phyloP scores from a whole-genome alignment of 768 basidiomycete species.

The Hemileccinum impolitum region DNA sequence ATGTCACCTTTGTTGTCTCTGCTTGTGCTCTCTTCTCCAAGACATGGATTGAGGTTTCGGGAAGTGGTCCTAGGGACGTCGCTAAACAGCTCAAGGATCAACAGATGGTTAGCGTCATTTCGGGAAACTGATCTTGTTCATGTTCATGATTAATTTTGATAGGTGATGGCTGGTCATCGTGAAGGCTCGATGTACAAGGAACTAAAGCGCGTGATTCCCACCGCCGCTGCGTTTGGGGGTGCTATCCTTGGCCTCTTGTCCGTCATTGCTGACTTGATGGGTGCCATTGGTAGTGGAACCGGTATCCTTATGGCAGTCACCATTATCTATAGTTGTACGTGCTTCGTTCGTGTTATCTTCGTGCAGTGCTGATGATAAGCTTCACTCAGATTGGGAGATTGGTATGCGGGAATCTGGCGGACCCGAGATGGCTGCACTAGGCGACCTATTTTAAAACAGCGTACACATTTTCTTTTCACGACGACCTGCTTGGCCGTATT shows the following conservation, averaged over 20 bases:
- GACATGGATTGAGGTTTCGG: constrained; percentile 99
- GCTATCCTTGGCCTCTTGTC: constrained; percentile 92
- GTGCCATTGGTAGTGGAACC: constrained; percentile 93
- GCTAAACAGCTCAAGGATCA: constrained; percentile 99
- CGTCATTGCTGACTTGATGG: constrained; percentile 91
- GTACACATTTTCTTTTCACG: neutral
- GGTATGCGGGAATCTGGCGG: constrained; percentile 78
- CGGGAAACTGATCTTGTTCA: neutral
- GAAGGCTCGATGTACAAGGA: constrained; percentile 99
- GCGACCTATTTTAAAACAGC: constrained; percentile 62
- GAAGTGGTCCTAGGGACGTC: constrained; percentile 91
- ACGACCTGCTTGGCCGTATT: constrained; percentile 1
- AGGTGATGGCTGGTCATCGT: constrained; percentile 87
- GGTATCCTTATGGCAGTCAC: constrained; percentile 98
- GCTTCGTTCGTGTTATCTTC: neutral
- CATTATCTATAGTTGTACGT: constrained; percentile 80
- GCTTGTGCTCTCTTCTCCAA: constrained; percentile 98
- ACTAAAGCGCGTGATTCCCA: constrained; percentile 95
- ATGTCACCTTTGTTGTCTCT: constrained; percentile 88
- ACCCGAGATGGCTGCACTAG: constrained; percentile 77
- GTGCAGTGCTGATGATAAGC: neutral
- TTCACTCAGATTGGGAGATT: constrained; percentile 81
- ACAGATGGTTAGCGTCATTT: constrained; percentile 65
- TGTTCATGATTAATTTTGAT: constrained; percentile 1
- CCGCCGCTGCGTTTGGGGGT: constrained; percentile 95